A percentile compares a stretch with the other conserved stretches of the same genome.
Conservation (phyloP, 2,329 filamentous ascomycete genomes). For the Escovopsis sp. region DNA sequence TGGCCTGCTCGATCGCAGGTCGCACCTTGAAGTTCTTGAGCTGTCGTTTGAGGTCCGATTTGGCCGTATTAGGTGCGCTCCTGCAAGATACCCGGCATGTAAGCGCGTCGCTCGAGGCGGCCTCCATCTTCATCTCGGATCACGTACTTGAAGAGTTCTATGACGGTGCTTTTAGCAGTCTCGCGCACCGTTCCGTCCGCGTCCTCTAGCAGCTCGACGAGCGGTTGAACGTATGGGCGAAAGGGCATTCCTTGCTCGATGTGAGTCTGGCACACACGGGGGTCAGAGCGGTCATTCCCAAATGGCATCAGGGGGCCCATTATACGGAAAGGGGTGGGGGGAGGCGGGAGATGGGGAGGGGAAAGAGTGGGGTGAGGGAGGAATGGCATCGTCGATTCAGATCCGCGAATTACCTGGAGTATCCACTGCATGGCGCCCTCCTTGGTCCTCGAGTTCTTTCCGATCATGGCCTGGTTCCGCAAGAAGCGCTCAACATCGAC, state of each 20-base stretch:
- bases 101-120: too few species aligned
- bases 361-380: slow-evolving; percentile 8
- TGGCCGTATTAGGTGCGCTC: slow-evolving; percentile 65
- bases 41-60: slow-evolving; percentile 78
- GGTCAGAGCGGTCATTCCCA: too few species aligned
- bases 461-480: slow-evolving; percentile 60
- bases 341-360: too few species aligned
- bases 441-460: slow-evolving; percentile 72
- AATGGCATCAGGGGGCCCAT: too few species aligned
- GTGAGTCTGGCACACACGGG: slow-evolving; percentile 50
- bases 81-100: too few species aligned
- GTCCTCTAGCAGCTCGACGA: slow-evolving; percentile 82
- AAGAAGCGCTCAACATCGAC: slow-evolving; percentile 67
- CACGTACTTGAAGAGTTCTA: slow-evolving; percentile 67
- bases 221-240: slow-evolving; percentile 61
- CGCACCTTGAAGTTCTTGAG: slow-evolving; percentile 72
- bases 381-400: not conserved
- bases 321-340: too few species aligned
- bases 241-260: slow-evolving; percentile 66
- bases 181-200: slow-evolving; percentile 80
- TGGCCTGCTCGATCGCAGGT: slow-evolving; percentile 69
- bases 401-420: slow-evolving; percentile 40
- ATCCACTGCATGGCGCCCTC: slow-evolving; percentile 78
- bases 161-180: slow-evolving; percentile 64
- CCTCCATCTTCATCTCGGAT: too few species aligned